Conservation (phyloP, 2,329 filamentous ascomycete genomes). For the Neoarthrinium moseri region DNA sequence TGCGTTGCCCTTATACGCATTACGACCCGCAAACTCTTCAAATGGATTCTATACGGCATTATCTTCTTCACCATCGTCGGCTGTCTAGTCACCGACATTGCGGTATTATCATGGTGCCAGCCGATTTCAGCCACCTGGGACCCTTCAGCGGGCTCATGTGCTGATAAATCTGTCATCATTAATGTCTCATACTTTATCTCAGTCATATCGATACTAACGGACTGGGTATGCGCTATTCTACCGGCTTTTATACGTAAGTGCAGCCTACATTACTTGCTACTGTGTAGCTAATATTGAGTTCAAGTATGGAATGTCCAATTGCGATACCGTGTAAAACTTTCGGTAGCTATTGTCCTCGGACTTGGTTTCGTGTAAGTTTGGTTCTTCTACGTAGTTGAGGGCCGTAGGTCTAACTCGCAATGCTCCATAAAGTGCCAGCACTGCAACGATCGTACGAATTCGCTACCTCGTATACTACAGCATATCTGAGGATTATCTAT, state of each 20-base stretch:
- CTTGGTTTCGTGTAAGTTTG: background rate
- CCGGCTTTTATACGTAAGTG: background rate
- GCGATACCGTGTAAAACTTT: background rate
- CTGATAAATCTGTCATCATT: background rate
- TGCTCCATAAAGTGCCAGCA: background rate
- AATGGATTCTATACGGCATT: background rate
- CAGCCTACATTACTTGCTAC: too few relatives aligned
- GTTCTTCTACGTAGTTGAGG: too few relatives aligned
- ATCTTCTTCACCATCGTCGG: background rate
- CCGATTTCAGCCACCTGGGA: constrained; percentile 1
- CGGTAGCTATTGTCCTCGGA: background rate
- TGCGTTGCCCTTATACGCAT: background rate
- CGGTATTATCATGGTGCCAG: background rate
- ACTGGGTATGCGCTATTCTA: background rate
- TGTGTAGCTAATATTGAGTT: too few relatives aligned
- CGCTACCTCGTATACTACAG: constrained; percentile 2
- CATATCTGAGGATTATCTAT: background rate
- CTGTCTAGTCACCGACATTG: background rate
- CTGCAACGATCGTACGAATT: background rate
- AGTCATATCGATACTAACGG: background rate
- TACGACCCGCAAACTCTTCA: background rate
- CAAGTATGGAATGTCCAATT: constrained; percentile 1
- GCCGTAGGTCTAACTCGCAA: too few relatives aligned
- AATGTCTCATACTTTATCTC: constrained; percentile 1
- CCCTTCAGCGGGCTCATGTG: background rate